Evolutionary conservation across 2,329 filamentous ascomycete species (phyloP), one percentile per base, ranked within the genome.

Genomic region (Claviceps spartinae): DNA sequence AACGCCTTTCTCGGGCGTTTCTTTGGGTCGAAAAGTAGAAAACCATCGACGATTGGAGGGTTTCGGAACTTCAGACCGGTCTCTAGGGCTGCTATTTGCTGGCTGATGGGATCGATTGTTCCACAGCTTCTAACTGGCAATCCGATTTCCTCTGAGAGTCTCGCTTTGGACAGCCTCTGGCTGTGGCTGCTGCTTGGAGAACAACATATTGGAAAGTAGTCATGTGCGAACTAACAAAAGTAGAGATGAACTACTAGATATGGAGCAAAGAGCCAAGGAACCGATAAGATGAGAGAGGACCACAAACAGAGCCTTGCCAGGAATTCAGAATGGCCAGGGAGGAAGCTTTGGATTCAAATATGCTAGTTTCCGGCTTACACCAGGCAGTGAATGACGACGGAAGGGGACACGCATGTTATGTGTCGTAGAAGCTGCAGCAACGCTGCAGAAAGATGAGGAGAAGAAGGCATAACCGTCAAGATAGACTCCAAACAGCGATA

Each of bases 111-210:
- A 52, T 49, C 55, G 58, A 52, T 55, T 56, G 50, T 57, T 60
- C 60, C 60, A 62, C 56, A 62, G 59, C 57, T 54, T 54, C 60
- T 60, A 62, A 58, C 60, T 62, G 56, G 36, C 57, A 52, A 54
- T 51, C 48, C 52, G 54, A 54, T 45, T 48, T 38, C 26, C 43
- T 16, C 52, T 48, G 13, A 50, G 42, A 37, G 53, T 40, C 20
- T 52, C 53, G 40, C 38, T 22, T 49, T 52, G 52, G 50, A 26
- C 11, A 6, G 55, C 42, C n/a, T 54, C 49, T 47, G 54, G 26
- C 47, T 51, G 54, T 30, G 53, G 50, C 45, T 52, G 56, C 48
- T 51, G 45, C 42, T 55, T 60, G 48, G 50, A 55, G 56, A 60
- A 60, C 52, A 59, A 53, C 56, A 60, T 60, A 52, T 49, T 58